Base-by-base conservation (phyloP, 805 yeast species). In the Candida michaelii region DNA sequence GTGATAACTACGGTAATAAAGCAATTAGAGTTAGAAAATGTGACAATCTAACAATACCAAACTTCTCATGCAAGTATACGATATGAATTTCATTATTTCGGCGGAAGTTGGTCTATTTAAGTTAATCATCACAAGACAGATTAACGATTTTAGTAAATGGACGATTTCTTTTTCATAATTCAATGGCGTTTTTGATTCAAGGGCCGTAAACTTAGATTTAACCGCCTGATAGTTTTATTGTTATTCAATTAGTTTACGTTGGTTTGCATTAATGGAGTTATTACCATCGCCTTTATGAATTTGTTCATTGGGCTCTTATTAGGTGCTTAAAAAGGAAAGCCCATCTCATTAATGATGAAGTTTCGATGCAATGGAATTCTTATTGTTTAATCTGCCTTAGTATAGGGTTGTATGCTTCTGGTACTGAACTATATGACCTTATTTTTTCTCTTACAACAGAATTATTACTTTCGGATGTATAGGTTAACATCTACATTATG, bases 121-220 rank as follows among this genome's bases (percentile, higher is more conserved):
- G 37, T 34, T 34, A 34, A 23, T n/a, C 29, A 34, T 34, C 37
- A 34, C 37, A 34, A 34, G 37, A 34, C 29, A 13, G 19, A 5
- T 23, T 23, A 14, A 23, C 37, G 13, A 13, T 14, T 34, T 13
- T 13, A 34, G 37, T 23, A 34, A 24, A 3, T 10, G 3, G 18
- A 8, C 23, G 13, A 14, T 34, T 34, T 34, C 37, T 34, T 34
- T 34, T 34, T 34, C 5, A 12, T 19, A 4, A 5, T 23, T 24
- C 18, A 34, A 34, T 21, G 29, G 37, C 29, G 23, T 34, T 34
- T 12, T 34, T 17, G 7, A 19, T 8, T 19, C 18, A 23, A 23
- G 14, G 3, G 23, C 37, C 37, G 37, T 34, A 34, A 34, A 34
- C 27, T 23, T 34, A 23, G 29, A 23, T 23, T 19, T 34, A 23